Base-by-base conservation (phyloP, 108 stramenopile species). In the Mayamaea pseudoterrestris region DNA sequence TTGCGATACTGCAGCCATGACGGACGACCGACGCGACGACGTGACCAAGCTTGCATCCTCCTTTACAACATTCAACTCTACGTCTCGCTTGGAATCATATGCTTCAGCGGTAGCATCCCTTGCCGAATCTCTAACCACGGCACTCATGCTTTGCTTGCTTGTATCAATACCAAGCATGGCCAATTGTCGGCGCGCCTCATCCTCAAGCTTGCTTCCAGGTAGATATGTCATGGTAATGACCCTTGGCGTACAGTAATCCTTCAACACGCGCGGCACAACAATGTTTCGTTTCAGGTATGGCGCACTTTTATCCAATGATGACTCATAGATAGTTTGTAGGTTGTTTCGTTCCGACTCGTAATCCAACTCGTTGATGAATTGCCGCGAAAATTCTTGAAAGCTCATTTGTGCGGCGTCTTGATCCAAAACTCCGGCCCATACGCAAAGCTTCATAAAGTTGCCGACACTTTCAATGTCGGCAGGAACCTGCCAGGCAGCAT, bases 201-300 rank as follows among this genome's bases (percentile, higher is more conserved):
- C n/a, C 12, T 62, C 67, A 24, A 90, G 42, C 45, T 84, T 84
- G 9, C 70, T 68, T 7, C 87, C 87, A 31, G 71, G 64, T 16
- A 92, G 50, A 47, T 83, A 74, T 41, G 84, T 76, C 85, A 87
- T 87, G n/a, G 88, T 83, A 30, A 92, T 46, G 1, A 92, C 81
- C 11, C 77, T 41, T 50, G 75, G 71, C 7, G 81, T 88, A 37
- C 70, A 83, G 13, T 73, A 31, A 1, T 85, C 73, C 41, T 71
- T 26, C 41, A 73, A 73, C 2, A 83, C 68, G 42, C 60, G 65
- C 1, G 85, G 85, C 12, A 92, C 76, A n/a, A n/a, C n/a, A n/a
- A n/a, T n/a, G n/a, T n/a, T n/a, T n/a, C n/a, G n/a, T n/a, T n/a
- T n/a, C n/a, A n/a, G n/a, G n/a, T n/a, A n/a, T n/a, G n/a, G n/a